Conservation (phyloP, 345 rosid genomes). For the Brassica nigra region DNA sequence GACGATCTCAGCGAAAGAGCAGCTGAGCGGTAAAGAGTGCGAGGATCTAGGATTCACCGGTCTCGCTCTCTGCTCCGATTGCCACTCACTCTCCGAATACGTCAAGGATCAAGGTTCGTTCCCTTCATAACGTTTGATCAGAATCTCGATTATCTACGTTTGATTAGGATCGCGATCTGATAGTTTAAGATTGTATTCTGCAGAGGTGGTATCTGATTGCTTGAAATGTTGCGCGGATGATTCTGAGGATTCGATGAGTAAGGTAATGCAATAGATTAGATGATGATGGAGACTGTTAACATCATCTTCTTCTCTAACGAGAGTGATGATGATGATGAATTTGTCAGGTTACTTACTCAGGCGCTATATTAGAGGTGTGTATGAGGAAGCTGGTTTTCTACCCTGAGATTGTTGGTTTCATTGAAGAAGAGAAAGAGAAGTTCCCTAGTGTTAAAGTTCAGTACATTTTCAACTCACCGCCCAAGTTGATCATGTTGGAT, state of each 20-base stretch:
- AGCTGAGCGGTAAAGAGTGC: conserved; percentile 68
- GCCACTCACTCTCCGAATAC: conserved; percentile 78
- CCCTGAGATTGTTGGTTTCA: conserved; percentile 86
- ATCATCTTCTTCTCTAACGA: background rate
- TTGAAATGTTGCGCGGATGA: conserved; percentile 94
- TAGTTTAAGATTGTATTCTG: conserved; percentile 32
- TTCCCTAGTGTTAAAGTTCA: conserved; percentile 73
- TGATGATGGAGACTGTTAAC: conserved; percentile 11
- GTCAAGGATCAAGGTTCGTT: conserved; percentile 79
- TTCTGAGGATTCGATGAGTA: conserved; percentile 79
- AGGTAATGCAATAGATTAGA: conserved; percentile 49
- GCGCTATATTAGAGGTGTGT: conserved; percentile 90
- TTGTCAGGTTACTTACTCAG: conserved; percentile 70
- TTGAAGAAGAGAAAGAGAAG: conserved; percentile 88
- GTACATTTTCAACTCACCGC: conserved; percentile 88
- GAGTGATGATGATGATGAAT: background rate
- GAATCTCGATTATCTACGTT: too few species aligned
- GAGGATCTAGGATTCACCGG: conserved; percentile 92
- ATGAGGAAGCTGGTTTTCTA: conserved; percentile 91
- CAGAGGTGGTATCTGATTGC: conserved; percentile 93
- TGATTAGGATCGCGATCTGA: background rate
- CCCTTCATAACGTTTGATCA: too few species aligned
- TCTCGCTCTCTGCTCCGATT: conserved; percentile 95
- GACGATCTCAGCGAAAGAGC: conserved; percentile 50
- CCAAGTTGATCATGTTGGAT: conserved; percentile 87